Evolutionary conservation across 768 basidiomycete genomes (phyloP).

Genomic region (Suillus tomentosus): DNA sequence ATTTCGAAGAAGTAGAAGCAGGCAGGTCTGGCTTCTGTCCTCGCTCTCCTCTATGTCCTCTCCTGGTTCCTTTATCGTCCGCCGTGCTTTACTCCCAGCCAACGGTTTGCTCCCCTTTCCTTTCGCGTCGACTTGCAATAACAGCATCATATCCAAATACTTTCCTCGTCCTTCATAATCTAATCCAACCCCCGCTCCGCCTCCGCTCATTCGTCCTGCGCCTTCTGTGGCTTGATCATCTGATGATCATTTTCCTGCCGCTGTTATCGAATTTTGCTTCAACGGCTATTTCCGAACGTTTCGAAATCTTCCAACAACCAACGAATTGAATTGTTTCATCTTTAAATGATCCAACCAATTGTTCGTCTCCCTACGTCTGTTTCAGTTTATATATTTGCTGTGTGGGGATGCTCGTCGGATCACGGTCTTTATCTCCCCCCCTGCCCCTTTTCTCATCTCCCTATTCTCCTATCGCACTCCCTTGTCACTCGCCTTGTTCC

Average conservation of each 20-base stretch:
- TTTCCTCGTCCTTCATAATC: not conserved
- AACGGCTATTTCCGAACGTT: not conserved
- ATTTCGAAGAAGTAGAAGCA: slow-evolving; percentile 49
- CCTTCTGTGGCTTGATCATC: not conserved
- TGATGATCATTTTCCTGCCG: not conserved
- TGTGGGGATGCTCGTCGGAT: not conserved
- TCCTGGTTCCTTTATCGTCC: not conserved
- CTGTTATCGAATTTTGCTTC: not conserved
- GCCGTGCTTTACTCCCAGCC: not conserved
- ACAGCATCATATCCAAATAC: not conserved
- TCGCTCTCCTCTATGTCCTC: not conserved
- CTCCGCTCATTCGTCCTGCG: not conserved
- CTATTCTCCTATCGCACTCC: not conserved
- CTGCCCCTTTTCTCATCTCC: not conserved
- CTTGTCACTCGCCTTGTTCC: not conserved
- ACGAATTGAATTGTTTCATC: not conserved
- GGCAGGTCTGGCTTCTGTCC: not conserved
- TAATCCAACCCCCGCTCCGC: slow-evolving; percentile 1
- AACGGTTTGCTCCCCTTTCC: not conserved
- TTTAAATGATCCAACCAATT: not conserved
- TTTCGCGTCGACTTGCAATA: not conserved
- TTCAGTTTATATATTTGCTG: not conserved
- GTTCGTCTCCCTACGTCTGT: not conserved
- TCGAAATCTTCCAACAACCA: not conserved
- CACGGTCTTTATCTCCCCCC: not conserved